A percentile compares a stretch with the other conserved stretches of the same genome.
Conservation (phyloP, 768 basidiomycete species). For the Mycena albidolilacea region DNA sequence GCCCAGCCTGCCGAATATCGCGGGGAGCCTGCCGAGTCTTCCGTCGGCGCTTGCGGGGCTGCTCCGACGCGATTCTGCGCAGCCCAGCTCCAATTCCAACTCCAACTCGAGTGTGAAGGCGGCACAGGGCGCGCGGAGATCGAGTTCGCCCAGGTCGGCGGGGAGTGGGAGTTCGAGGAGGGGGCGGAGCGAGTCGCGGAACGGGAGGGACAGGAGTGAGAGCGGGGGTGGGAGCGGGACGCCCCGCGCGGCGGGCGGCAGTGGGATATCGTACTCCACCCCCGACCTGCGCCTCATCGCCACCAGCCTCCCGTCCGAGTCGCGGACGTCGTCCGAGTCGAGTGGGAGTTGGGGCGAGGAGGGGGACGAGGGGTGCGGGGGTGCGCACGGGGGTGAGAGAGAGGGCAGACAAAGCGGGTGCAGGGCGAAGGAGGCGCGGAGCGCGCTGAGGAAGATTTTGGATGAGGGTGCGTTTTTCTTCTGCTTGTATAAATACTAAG, state of each 20-base stretch:
- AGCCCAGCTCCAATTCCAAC: no score
- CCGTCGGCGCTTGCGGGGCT: no score
- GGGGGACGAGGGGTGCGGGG: not conserved
- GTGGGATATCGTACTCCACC: not conserved
- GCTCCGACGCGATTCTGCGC: no score
- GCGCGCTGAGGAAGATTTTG: conserved; percentile 34
- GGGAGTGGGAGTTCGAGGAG: not conserved
- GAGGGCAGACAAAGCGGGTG: not conserved
- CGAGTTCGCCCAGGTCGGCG: not conserved
- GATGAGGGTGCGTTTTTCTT: conserved; percentile 28
- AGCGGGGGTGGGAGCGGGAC: not conserved
- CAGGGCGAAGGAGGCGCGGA: conserved; percentile 35
- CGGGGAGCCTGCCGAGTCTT: not conserved
- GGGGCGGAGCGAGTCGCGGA: not conserved
- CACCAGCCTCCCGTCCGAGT: conserved; percentile 29
- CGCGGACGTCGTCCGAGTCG: conserved; percentile 4
- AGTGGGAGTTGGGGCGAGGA: not conserved
- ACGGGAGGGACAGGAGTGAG: not conserved
- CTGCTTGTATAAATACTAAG: not conserved
- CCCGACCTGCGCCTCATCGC: not conserved
- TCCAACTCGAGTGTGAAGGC: no score
- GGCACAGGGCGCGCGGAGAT: no score
- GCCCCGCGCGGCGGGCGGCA: no score
- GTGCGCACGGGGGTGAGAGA: not conserved
- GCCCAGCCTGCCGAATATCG: not conserved